These are phyloP conservation scores for Populus alba DNA, from an alignment of 345 rosid species.

Conservation along the genomic window DNA sequence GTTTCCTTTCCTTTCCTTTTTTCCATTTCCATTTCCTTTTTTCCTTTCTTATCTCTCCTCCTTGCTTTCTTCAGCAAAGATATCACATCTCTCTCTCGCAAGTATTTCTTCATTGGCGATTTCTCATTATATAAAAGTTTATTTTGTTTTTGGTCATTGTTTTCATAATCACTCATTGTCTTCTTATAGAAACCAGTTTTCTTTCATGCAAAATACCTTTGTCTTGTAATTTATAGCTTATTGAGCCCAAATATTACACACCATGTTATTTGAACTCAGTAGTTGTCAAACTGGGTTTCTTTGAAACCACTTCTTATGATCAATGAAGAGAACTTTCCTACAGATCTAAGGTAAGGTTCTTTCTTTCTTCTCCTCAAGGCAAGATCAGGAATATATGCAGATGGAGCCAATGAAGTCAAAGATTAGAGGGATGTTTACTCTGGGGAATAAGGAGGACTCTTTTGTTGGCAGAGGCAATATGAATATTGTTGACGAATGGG, in stretches of 20 bases:
- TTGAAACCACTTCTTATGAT: too few species aligned
- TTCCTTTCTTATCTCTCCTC: neutral
- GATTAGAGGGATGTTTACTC: conserved; percentile 11
- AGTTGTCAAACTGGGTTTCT: neutral
- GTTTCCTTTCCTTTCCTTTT: neutral
- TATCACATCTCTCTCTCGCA: neutral
- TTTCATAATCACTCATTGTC: conserved; percentile 1
- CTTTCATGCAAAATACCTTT: neutral
- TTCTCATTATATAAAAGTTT: neutral
- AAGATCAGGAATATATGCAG: neutral
- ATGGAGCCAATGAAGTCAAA: conserved; percentile 22
- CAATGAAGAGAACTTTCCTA: neutral
- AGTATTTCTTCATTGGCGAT: neutral
- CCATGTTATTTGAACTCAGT: neutral
- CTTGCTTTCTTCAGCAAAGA: neutral
- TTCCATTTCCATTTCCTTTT: neutral
- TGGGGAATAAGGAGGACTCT: conserved; percentile 6
- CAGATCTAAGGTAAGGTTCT: conserved; percentile 6
- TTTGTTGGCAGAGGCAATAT: neutral
- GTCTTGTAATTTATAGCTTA: neutral
- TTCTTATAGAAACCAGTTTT: neutral
- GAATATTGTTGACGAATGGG: conserved; percentile 13
- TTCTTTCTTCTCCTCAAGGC: neutral
- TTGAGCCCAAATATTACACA: neutral
- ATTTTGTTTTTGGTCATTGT: neutral